phyloP scores from a whole-genome alignment of 352 stramenopile species.

The Phytophthora sojae region DNA sequence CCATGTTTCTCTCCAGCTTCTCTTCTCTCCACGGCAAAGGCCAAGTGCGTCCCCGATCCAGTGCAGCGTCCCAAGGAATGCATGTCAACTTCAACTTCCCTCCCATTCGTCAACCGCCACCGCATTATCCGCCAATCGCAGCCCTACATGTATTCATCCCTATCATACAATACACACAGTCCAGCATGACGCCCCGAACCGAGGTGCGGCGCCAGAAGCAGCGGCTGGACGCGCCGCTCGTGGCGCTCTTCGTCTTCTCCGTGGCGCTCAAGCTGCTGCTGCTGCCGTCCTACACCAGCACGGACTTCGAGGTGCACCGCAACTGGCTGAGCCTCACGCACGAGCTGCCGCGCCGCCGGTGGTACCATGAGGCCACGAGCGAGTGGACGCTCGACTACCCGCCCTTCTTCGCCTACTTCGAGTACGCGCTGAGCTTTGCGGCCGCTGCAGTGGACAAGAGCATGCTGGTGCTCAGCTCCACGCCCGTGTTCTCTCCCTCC shows the following conservation, averaged over 20 bases:
- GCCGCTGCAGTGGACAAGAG: slow-evolving; percentile 59
- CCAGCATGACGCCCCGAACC: slow-evolving; percentile 14
- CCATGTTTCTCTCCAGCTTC: background rate
- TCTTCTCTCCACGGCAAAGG: background rate
- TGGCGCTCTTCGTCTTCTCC: slow-evolving; percentile 59
- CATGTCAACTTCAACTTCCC: slow-evolving; percentile 23
- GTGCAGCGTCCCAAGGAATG: slow-evolving; percentile 15
- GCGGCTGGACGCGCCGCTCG: slow-evolving; percentile 49
- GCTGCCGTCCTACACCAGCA: slow-evolving; percentile 94
- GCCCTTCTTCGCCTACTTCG: slow-evolving; percentile 97
- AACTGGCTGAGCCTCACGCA: slow-evolving; percentile 98
- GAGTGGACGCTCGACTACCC: slow-evolving; percentile 99
- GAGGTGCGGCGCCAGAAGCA: slow-evolving; percentile 20
- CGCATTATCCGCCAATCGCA: slow-evolving; percentile 19
- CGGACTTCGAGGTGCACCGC: slow-evolving; percentile 98
- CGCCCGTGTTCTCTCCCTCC: slow-evolving; percentile 60
- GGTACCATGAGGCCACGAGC: slow-evolving; percentile 97
- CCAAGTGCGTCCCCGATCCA: background rate
- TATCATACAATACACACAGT: background rate
- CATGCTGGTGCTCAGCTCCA: slow-evolving; percentile 73
- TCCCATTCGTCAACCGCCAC: background rate
- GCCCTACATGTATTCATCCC: slow-evolving; percentile 14
- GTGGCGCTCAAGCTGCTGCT: slow-evolving; percentile 91
- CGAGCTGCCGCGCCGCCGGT: slow-evolving; percentile 85
- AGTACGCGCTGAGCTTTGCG: slow-evolving; percentile 88